Percentiles rank a stretch among this genome's conserved stretches.
These are phyloP conservation scores for Phialophora expanda DNA, from an alignment of 2,329 filamentous ascomycete genomes.

Conservation along the genomic window DNA sequence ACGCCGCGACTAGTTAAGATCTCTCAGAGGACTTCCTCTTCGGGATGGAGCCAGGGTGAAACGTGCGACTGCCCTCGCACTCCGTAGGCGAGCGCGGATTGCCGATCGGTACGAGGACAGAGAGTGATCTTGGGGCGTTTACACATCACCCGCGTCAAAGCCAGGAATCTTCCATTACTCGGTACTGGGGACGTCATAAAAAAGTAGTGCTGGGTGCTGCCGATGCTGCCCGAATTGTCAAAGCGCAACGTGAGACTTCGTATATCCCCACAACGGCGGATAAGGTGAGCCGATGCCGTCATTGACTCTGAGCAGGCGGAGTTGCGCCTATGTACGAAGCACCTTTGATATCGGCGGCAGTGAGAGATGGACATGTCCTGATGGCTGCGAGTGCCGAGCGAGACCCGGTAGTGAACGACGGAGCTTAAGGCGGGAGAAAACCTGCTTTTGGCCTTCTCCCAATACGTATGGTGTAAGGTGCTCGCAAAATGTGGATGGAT, in stretches of 20 bases:
- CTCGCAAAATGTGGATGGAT: conserved; percentile 2
- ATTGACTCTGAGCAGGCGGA: background rate
- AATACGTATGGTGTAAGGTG: background rate
- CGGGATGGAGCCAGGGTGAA: background rate
- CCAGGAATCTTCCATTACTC: background rate
- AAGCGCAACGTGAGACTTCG: background rate
- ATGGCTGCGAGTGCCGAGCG: background rate
- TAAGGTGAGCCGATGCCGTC: background rate
- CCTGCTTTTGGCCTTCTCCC: background rate
- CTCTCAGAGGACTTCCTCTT: conserved; percentile 1
- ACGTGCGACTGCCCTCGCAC: background rate
- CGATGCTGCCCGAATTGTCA: background rate
- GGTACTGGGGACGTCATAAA: background rate
- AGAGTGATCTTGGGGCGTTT: background rate
- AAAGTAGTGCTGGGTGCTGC: background rate
- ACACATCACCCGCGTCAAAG: background rate
- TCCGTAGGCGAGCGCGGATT: background rate
- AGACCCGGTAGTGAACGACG: background rate
- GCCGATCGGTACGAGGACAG: background rate
- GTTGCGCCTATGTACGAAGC: background rate
- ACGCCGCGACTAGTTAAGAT: background rate
- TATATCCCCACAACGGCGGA: background rate
- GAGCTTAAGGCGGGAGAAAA: background rate
- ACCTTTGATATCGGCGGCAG: background rate
- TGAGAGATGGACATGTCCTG: background rate